Base-by-base conservation (phyloP, 768 basidiomycete species). In the Tylopilus rubrobrunneus region DNA sequence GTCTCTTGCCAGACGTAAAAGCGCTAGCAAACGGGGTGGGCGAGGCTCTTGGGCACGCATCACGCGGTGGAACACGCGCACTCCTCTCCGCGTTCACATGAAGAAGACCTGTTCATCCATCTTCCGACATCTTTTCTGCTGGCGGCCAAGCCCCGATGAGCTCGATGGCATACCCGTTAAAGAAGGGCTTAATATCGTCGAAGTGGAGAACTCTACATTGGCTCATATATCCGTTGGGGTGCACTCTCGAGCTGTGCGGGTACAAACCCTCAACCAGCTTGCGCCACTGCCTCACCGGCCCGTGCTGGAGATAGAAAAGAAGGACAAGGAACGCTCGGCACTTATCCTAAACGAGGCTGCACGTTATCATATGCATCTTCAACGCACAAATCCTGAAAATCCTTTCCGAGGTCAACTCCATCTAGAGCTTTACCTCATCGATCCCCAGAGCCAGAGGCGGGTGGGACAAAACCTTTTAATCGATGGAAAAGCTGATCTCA, bases 291-390 rank as follows among this genome's bases (percentile, higher is more conserved):
- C 72, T 23, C 69, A 68, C 52, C 70, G 68, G 25, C 72, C 69
- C 21, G 65, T 69, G 29, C 60, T 80, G 28, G 71, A 70, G 55
- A 70, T 80, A 50, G 67, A 70, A 37, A 68, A 70, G 27, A 67
- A 56, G 45, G 69, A 72, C 36, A 69, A 66, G 56, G 66, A 57
- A 53, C 64, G 67, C 50, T 63, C 69, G 21, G 62, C 63, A 21
- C 74, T 79, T 54, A 69, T 82, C 31, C 68, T 84, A 25, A 76
- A 81, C 52, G 80, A 79, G 45, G 83, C 82, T 7, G 81, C 83
- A 7, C 77, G 75, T 33, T 85, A 84, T 66, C 76, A 83, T 53
- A 75, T 80, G 48, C 82, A 85, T 63, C 75, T 85, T 10, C 73
- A 78, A 56, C 74, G 78, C 41, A 75, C 67, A 45, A 84, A 85